Percentiles rank a stretch among this genome's conserved stretches.
These are phyloP conservation scores for Dysphania ambrosioides DNA, from an alignment of 148 eudicot species.

Conservation along the genomic window DNA sequence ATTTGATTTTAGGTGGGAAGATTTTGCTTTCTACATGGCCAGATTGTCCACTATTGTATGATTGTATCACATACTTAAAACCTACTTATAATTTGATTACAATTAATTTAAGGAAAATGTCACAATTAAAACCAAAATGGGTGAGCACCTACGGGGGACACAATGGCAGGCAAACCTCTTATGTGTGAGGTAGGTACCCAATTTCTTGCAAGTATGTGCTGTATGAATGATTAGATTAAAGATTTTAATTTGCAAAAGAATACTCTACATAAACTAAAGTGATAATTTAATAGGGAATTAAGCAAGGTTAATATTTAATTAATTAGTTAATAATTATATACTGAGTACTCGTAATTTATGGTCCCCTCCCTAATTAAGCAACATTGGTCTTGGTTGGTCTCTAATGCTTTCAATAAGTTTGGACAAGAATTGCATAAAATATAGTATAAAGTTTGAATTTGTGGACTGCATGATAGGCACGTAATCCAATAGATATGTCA, in stretches of 20 bases:
- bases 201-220: constrained; percentile 19
- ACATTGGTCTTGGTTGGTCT: constrained; percentile 20
- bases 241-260: background rate
- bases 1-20: background rate
- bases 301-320: background rate
- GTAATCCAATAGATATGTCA: constrained; percentile 10
- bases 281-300: background rate
- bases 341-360: background rate
- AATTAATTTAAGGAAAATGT: background rate
- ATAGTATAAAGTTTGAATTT: background rate
- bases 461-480: constrained; percentile 18
- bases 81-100: background rate
- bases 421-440: constrained; percentile 17
- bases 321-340: background rate
- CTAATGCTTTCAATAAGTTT: constrained; percentile 28
- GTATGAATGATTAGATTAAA: constrained; percentile 14
- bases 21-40: background rate
- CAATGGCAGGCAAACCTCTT: constrained; percentile 23
- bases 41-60: too few species aligned
- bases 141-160: constrained; percentile 14
- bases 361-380: constrained; percentile 20
- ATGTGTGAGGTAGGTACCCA: constrained; percentile 22
- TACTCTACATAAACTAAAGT: background rate
- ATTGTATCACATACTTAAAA: background rate
- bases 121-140: background rate